These are phyloP conservation scores for Coprinopsis cinerea DNA, from an alignment of 768 basidiomycete species.

Conservation along the genomic window DNA sequence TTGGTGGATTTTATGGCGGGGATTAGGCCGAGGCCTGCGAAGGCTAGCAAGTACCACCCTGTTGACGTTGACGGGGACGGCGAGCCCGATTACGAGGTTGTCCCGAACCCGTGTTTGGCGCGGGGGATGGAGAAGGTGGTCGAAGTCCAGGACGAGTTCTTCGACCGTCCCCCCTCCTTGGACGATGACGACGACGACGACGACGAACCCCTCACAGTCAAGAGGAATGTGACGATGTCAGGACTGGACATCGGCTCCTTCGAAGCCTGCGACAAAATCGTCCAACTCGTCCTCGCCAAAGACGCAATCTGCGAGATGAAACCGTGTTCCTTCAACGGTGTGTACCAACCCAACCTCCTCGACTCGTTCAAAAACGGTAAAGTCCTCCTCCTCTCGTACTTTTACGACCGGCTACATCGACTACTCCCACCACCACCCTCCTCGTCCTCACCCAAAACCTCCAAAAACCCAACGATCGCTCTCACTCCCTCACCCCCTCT, in stretches of 20 bases:
- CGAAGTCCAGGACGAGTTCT: slow-evolving; percentile 46
- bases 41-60: slow-evolving; percentile 14
- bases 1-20: slow-evolving; percentile 82
- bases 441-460: slow-evolving; percentile 1
- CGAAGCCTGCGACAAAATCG: slow-evolving; percentile 76
- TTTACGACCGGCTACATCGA: slow-evolving; percentile 89
- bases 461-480: background rate
- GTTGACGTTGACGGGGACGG: slow-evolving; percentile 13
- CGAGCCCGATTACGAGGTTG: background rate
- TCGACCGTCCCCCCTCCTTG: background rate
- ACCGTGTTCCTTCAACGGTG: slow-evolving; percentile 96
- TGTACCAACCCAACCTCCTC: slow-evolving; percentile 90
- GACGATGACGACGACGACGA: slow-evolving; percentile 12
- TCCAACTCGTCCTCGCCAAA: slow-evolving; percentile 91
- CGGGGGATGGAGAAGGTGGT: slow-evolving; percentile 57
- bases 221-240: slow-evolving; percentile 74
- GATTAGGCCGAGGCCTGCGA: slow-evolving; percentile 24
- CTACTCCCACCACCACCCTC: slow-evolving; percentile 39
- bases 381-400: slow-evolving; percentile 92
- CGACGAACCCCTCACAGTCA: slow-evolving; percentile 11
- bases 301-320: slow-evolving; percentile 90
- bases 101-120: slow-evolving; percentile 5
- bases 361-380: slow-evolving; percentile 85
- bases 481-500: slow-evolving; percentile 20
- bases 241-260: slow-evolving; percentile 80